Percentiles rank a stretch among this genome's conserved stretches.
These are phyloP conservation scores for Melastoma malabathricum DNA, from an alignment of 345 rosid species.

Conservation along the genomic window DNA sequence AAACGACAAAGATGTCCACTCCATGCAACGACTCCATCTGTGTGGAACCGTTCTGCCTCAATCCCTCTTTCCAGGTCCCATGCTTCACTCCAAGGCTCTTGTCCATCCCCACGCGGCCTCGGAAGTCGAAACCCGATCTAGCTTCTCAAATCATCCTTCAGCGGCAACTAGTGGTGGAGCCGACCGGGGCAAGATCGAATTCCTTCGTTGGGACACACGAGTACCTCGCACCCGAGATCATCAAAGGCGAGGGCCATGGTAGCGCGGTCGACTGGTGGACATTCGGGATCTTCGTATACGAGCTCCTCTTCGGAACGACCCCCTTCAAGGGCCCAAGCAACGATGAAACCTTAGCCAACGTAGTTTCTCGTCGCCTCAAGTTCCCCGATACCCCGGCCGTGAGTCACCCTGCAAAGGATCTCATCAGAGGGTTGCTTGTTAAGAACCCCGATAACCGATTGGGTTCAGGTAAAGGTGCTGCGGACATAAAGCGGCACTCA, in stretches of 20 bases:
- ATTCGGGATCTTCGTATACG: slow-evolving; percentile 60
- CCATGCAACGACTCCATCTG: slow-evolving; percentile 63
- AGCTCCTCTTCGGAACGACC: slow-evolving; percentile 53
- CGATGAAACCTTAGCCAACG: slow-evolving; percentile 56
- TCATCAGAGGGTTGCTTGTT: slow-evolving; percentile 49
- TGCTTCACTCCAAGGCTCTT: slow-evolving; percentile 70
- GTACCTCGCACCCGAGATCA: slow-evolving; percentile 71
- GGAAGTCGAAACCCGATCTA: slow-evolving; percentile 46
- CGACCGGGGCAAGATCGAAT: slow-evolving; percentile 63
- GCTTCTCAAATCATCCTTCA: slow-evolving; percentile 45
- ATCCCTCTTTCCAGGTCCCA: slow-evolving; percentile 63
- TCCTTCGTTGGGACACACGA: slow-evolving; percentile 77
- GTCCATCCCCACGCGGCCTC: slow-evolving; percentile 40
- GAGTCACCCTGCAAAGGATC: slow-evolving; percentile 52
- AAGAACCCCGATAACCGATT: slow-evolving; percentile 58
- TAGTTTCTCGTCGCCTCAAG: slow-evolving; percentile 45
- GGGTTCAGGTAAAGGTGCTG: slow-evolving; percentile 60
- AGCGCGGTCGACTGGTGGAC: slow-evolving; percentile 86
- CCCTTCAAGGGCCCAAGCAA: slow-evolving; percentile 63
- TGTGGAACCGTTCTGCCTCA: slow-evolving; percentile 67
- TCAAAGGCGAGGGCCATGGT: slow-evolving; percentile 75
- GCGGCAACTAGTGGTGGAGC: slow-evolving; percentile 74
- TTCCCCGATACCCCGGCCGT: slow-evolving; percentile 46
- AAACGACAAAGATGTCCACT: slow-evolving; percentile 38
- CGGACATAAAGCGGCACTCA: slow-evolving; percentile 61